Percentiles rank a stretch among this genome's conserved stretches.
Conservation (phyloP, 306 rosid genomes). For the Cicer arietinum region DNA sequence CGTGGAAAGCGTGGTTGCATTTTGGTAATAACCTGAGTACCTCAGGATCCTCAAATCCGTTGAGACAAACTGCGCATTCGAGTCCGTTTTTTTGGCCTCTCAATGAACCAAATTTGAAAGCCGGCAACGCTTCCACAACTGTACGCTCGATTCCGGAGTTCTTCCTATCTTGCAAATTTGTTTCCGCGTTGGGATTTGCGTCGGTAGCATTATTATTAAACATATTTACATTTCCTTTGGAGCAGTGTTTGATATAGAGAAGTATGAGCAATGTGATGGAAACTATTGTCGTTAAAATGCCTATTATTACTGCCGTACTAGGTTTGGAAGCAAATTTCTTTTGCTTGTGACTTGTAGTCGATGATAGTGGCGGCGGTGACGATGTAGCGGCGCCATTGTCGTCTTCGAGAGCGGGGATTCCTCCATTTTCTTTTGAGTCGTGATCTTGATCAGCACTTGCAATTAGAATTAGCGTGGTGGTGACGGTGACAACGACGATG, state of each 20-base stretch:
- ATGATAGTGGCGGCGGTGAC: neutral
- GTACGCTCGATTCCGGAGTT: conserved; percentile 69
- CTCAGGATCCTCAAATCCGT: conserved; percentile 61
- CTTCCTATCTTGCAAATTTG: conserved; percentile 35
- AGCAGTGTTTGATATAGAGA: conserved; percentile 71
- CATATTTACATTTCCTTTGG: neutral
- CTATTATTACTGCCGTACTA: conserved; percentile 49
- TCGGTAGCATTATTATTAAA: no score
- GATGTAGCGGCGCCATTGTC: neutral
- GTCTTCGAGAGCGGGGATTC: neutral
- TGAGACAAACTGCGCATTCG: conserved; percentile 73
- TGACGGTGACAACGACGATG: conserved; percentile 11
- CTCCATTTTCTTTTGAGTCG: neutral
- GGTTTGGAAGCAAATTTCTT: conserved; percentile 47
- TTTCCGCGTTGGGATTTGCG: neutral
- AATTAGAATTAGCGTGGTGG: conserved; percentile 13
- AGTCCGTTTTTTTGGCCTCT: conserved; percentile 68
- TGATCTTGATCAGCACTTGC: neutral
- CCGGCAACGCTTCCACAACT: conserved; percentile 63
- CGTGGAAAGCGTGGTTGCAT: conserved; percentile 59
- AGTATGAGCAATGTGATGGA: conserved; percentile 66
- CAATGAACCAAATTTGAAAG: conserved; percentile 62
- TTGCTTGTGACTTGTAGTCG: neutral
- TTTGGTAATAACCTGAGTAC: conserved; percentile 72
- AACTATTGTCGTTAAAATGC: conserved; percentile 54